Evolutionary conservation across 768 basidiomycete species (phyloP), one percentile per base, ranked within the genome.

Genomic region (Amanita rimosa): DNA sequence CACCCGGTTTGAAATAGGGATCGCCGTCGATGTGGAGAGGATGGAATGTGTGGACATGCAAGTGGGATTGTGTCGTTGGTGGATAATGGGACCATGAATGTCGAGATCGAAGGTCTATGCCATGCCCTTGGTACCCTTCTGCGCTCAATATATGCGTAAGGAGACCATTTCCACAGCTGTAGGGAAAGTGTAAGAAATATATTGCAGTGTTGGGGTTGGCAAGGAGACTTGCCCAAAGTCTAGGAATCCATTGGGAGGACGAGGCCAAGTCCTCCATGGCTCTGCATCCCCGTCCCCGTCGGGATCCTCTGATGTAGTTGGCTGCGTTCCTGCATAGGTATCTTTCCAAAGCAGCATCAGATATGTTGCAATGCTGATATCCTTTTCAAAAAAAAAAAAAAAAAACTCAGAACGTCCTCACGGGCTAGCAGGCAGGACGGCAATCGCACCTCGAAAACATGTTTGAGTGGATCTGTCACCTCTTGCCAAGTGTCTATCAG

Each of bases 331-430:
- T 11, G 54, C 57, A 57, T 79, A 95, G 11, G 79, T 81, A 31
- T 77, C 70, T 57, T 85, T 89, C 95, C 95, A 97, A 3, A 97
- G 67, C 0, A 95, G 73, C 65, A 97, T 90, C 22, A 98, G 70
- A 62, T 87, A 97, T 1, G 91, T 90, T 2, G 92, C 92, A 37
- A 98, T 94, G 13, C 90, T 90, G 31, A 97, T 90, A 60, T 98
- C 95, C 86, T 95, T 14, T 8, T 2, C 2, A 14, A 26, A 56
- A 27, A 40, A 21, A 27, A 5, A 24, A 14, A 26, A 56, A 27
- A 40, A 21, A 27, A 29, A 29, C 48, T 37, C 16, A 37, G 4
- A 3, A 17, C 26, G 19, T 16, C 22, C 22, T 24, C 22, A 24
- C n/a, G n/a, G n/a, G n/a, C n/a, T n/a, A n/a, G n/a, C 5, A 22